These are phyloP conservation scores for Wallacemonas sp. DNA, from an alignment of 208 protist species.

Conservation along the genomic window DNA sequence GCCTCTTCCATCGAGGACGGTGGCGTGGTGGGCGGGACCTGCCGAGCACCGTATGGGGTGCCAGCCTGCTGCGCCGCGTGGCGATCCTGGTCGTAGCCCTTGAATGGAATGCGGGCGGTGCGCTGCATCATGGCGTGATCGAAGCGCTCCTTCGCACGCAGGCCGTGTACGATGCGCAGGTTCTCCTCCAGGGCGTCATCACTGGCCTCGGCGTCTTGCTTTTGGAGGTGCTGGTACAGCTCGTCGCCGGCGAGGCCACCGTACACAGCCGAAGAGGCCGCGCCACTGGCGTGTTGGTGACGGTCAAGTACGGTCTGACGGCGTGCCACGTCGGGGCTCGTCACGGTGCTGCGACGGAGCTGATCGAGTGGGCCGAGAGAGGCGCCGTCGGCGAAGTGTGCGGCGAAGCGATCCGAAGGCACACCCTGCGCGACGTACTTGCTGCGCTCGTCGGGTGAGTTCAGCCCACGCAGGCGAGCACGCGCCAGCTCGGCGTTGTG, in stretches of 20 bases:
- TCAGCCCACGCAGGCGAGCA: slow-evolving; percentile 32
- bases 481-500: slow-evolving; percentile 32
- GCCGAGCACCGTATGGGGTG: slow-evolving; percentile 66
- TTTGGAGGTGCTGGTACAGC: slow-evolving; percentile 17
- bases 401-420: slow-evolving; percentile 36
- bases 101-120: slow-evolving; percentile 53
- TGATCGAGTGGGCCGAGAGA: slow-evolving; percentile 46
- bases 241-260: slow-evolving; percentile 27
- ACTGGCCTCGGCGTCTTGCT: slow-evolving; percentile 8
- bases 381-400: slow-evolving; percentile 27
- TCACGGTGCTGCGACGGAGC: slow-evolving; percentile 53
- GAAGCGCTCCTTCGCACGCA: slow-evolving; percentile 81
- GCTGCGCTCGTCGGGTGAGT: slow-evolving; percentile 35
- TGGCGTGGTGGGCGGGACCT: slow-evolving; percentile 52
- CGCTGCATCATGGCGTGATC: slow-evolving; percentile 85
- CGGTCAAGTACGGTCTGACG: slow-evolving; percentile 61
- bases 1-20: slow-evolving; percentile 80
- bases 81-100: slow-evolving; percentile 90
- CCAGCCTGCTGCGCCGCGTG: slow-evolving; percentile 69
- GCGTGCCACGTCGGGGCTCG: slow-evolving; percentile 37
- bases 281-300: slow-evolving; percentile 27
- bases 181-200: slow-evolving; percentile 64
- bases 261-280: slow-evolving; percentile 1
- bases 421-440: slow-evolving; percentile 27
- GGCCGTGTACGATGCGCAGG: slow-evolving; percentile 69